Conservation (phyloP, 1,139 yeast genomes). For the Yamadazyma taylorii region DNA sequence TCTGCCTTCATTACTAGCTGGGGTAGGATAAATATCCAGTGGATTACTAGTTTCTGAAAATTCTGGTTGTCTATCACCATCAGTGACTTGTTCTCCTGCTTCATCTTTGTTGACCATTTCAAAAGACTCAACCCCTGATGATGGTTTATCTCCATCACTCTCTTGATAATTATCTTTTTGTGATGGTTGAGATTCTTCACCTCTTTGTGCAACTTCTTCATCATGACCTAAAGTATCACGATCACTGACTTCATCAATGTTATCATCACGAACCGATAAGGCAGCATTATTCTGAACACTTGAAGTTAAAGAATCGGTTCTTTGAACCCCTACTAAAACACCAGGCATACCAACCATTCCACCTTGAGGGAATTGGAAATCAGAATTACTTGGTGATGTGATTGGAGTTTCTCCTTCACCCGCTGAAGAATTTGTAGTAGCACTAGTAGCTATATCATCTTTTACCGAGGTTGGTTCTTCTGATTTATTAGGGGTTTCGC, state of each 20-base stretch:
- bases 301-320: slow-evolving; percentile 81
- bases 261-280: slow-evolving; percentile 79
- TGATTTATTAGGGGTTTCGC: slow-evolving; percentile 4
- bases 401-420: slow-evolving; percentile 52
- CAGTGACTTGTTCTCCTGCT: slow-evolving; percentile 17
- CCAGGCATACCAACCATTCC: slow-evolving; percentile 52
- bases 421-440: slow-evolving; percentile 38
- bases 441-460: slow-evolving; percentile 23
- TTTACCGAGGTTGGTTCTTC: slow-evolving; percentile 13
- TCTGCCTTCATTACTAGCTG: slow-evolving; percentile 1
- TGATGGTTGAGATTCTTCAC: slow-evolving; percentile 8
- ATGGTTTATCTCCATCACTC: slow-evolving; percentile 40
- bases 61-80: slow-evolving; percentile 2
- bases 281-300: slow-evolving; percentile 93
- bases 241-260: slow-evolving; percentile 57
- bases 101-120: slow-evolving; percentile 56
- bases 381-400: slow-evolving; percentile 57
- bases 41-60: neutral
- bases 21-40: neutral
- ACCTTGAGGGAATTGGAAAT: slow-evolving; percentile 56
- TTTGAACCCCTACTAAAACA: slow-evolving; percentile 45
- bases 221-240: slow-evolving; percentile 53
- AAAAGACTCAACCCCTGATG: slow-evolving; percentile 53
- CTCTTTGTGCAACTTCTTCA: slow-evolving; percentile 18
- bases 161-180: slow-evolving; percentile 17